A percentile compares a stretch with the other conserved stretches of the same genome.
Conservation (phyloP, 2,329 filamentous ascomycete genomes). For the Achaetomium macrosporum region DNA sequence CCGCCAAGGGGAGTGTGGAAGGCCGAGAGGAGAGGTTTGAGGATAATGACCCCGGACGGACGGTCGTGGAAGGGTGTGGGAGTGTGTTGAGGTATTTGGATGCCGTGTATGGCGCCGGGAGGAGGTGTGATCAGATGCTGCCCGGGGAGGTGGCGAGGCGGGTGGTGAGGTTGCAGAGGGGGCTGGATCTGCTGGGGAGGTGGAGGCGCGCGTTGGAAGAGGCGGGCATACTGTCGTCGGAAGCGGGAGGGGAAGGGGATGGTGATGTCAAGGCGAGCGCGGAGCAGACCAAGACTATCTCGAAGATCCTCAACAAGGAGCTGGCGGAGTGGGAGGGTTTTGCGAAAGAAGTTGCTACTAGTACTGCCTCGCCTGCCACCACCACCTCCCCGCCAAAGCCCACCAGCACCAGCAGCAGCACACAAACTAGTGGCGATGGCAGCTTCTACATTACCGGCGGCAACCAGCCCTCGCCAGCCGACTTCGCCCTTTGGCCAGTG, state of each 20-base stretch:
- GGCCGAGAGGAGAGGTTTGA: conserved; percentile 42
- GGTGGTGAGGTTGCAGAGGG: conserved; percentile 40
- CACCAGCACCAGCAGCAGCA: conserved; percentile 2
- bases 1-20: conserved; percentile 38
- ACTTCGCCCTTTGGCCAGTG: conserved; percentile 54
- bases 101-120: conserved; percentile 39
- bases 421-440: conserved; percentile 13
- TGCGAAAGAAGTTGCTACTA: conserved; percentile 26
- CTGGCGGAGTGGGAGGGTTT: conserved; percentile 39
- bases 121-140: conserved; percentile 23
- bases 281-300: not conserved
- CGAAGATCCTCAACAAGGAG: conserved; percentile 9
- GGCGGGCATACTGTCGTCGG: not conserved
- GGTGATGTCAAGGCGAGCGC: not conserved
- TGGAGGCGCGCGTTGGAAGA: conserved; percentile 27
- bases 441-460: conserved; percentile 41
- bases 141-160: conserved; percentile 32
- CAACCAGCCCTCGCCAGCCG: conserved; percentile 37
- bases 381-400: not conserved
- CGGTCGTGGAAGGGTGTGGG: conserved; percentile 43
- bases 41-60: conserved; percentile 47
- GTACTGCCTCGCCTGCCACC: not conserved
- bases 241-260: conserved; percentile 7
- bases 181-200: conserved; percentile 32
- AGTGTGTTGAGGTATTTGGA: conserved; percentile 58